phyloP scores from a whole-genome alignment of 2,329 filamentous ascomycete genomes.

The Fusarium xylarioides region DNA sequence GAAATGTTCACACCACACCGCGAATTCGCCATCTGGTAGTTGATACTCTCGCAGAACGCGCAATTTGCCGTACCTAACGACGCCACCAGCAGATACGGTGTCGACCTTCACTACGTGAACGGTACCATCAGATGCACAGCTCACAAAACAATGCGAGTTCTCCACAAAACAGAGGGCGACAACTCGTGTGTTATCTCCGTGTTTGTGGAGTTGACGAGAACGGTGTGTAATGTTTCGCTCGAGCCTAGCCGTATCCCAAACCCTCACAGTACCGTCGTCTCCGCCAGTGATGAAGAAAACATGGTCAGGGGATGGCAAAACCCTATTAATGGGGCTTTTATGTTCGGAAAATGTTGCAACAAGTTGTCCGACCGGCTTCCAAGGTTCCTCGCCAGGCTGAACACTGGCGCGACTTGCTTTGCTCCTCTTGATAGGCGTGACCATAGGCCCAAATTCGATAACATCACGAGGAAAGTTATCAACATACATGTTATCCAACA shows the following conservation, averaged over 20 bases:
- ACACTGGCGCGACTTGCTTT: constrained; percentile 63
- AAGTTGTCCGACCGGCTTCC: constrained; percentile 85
- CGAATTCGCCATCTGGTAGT: constrained; percentile 77
- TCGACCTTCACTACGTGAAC: constrained; percentile 89
- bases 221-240: constrained; percentile 92
- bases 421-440: constrained; percentile 71
- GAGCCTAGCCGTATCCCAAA: constrained; percentile 91
- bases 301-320: constrained; percentile 88
- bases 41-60: constrained; percentile 81
- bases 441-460: constrained; percentile 79
- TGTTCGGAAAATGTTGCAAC: constrained; percentile 93
- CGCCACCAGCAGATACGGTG: constrained; percentile 55
- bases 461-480: constrained; percentile 74
- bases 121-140: constrained; percentile 87
- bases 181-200: constrained; percentile 75
- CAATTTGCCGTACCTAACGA: constrained; percentile 81
- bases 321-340: constrained; percentile 79
- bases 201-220: constrained; percentile 84
- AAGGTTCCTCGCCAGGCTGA: constrained; percentile 59
- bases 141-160: constrained; percentile 92
- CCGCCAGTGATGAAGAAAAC: constrained; percentile 94
- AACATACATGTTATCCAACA: constrained; percentile 86
- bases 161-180: constrained; percentile 90
- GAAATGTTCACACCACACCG: constrained; percentile 92
- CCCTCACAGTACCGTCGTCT: constrained; percentile 87